phyloP scores from a whole-genome alignment of 768 basidiomycete species.

The Lentinula raphanica region DNA sequence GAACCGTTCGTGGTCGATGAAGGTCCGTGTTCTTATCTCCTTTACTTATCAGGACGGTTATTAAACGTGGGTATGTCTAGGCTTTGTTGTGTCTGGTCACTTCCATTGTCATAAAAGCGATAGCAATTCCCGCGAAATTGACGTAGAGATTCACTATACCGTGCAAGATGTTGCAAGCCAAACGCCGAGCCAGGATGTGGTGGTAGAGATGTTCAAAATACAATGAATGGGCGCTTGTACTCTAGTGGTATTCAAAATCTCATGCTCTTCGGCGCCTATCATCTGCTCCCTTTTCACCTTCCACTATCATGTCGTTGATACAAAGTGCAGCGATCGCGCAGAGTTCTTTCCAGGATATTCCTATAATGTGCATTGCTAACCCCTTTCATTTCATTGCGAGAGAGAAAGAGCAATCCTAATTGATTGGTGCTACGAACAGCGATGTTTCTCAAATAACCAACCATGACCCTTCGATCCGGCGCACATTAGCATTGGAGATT shows the following conservation, averaged over 20 bases:
- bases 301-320: conserved; percentile 4
- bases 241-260: not conserved
- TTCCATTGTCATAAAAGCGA: conserved; percentile 81
- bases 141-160: conserved; percentile 79
- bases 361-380: conserved; percentile 26
- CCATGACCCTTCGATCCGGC: conserved; percentile 32
- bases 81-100: conserved; percentile 67
- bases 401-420: conserved; percentile 24
- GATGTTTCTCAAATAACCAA: conserved; percentile 38
- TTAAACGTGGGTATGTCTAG: conserved; percentile 31
- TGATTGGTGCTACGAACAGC: conserved; percentile 23
- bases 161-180: conserved; percentile 16
- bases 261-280: not conserved
- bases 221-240: conserved; percentile 32
- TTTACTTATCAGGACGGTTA: not conserved
- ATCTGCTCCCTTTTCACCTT: not conserved
- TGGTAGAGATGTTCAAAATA: conserved; percentile 77
- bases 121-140: conserved; percentile 79
- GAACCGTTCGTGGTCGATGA: conserved; percentile 73
- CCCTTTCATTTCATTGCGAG: not conserved
- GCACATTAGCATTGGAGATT: conserved; percentile 49
- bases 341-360: conserved; percentile 24
- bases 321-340: conserved; percentile 10
- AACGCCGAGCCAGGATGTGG: conserved; percentile 30
- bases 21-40: conserved; percentile 40